Percentiles rank a stretch among this genome's conserved stretches.
Evolutionary conservation across 106 monocot genomes (phyloP).

Genomic region (Iris macrosiphon): DNA sequence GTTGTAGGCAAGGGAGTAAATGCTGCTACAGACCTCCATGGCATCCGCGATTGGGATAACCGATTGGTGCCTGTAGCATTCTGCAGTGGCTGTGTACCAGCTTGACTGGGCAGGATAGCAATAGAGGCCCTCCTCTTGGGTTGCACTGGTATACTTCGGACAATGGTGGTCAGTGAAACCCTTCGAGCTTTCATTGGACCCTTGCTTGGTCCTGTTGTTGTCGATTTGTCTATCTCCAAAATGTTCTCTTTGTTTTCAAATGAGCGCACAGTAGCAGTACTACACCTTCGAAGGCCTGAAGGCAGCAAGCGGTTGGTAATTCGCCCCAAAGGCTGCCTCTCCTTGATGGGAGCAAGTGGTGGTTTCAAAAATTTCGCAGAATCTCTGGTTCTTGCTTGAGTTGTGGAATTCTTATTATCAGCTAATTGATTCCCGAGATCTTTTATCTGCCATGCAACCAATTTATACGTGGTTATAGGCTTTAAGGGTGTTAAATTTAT

Average conservation of each 20-base stretch:
- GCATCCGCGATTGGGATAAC: constrained; percentile 13
- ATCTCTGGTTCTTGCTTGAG: constrained; percentile 12
- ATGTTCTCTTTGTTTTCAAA: constrained; percentile 57
- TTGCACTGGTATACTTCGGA: constrained; percentile 26
- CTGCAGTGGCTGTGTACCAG: constrained; percentile 7
- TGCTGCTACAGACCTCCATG: constrained; percentile 43
- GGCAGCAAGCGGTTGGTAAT: constrained; percentile 46
- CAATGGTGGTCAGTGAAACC: constrained; percentile 35
- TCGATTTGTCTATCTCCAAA: constrained; percentile 1
- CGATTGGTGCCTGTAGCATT: neutral
- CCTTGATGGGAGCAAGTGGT: constrained; percentile 45
- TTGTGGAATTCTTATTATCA: constrained; percentile 38
- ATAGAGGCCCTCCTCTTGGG: constrained; percentile 55
- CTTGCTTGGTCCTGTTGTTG: constrained; percentile 1
- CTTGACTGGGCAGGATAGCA: constrained; percentile 29
- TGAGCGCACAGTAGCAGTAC: neutral
- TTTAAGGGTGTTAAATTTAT: too few relatives aligned
- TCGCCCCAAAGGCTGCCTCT: constrained; percentile 43
- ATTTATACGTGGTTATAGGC: too few relatives aligned
- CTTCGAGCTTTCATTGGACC: constrained; percentile 33
- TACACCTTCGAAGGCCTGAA: constrained; percentile 15
- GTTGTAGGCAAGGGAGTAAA: constrained; percentile 25
- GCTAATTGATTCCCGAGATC: constrained; percentile 71
- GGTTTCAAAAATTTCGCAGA: constrained; percentile 33
- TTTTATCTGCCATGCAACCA: constrained; percentile 39